These are phyloP conservation scores for Ceraceosorus bombacis DNA, from an alignment of 1,284 basidiomycete species.

Conservation along the genomic window DNA sequence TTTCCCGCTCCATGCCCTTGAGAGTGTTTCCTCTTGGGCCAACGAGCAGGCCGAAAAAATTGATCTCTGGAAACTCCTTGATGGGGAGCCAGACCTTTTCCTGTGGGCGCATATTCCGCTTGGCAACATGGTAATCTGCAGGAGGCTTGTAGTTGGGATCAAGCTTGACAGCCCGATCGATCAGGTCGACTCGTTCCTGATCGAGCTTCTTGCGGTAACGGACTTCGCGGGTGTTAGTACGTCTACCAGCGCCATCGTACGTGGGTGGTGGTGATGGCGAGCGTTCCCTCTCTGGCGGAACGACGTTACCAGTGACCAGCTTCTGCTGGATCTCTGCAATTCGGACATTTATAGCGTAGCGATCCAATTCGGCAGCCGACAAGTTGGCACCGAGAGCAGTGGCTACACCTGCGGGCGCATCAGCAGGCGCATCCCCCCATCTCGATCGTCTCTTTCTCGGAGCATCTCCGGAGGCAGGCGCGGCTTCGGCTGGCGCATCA, in stretches of 20 bases:
- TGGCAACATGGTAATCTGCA: conserved; percentile 73
- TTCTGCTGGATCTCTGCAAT: conserved; percentile 96
- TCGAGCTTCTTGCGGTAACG: conserved; percentile 96
- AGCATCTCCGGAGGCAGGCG: conserved; percentile 6
- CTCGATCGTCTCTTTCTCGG: conserved; percentile 44
- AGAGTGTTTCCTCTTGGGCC: conserved; percentile 96
- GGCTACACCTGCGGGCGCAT: conserved; percentile 27
- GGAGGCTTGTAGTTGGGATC: conserved; percentile 96
- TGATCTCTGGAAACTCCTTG: conserved; percentile 99
- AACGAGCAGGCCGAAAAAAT: conserved; percentile 96
- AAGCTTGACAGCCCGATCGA: conserved; percentile 91
- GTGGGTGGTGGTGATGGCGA: conserved; percentile 93
- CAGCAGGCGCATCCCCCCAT: conserved; percentile 41
- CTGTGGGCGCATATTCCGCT: conserved; percentile 65
- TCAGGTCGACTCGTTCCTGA: conserved; percentile 85
- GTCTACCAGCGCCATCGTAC: conserved; percentile 90
- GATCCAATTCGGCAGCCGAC: conserved; percentile 38
- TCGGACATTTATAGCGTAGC: conserved; percentile 51
- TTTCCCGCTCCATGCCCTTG: conserved; percentile 98
- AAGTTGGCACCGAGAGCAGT: conserved; percentile 42
- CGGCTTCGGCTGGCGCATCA: neutral
- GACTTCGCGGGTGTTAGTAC: conserved; percentile 96
- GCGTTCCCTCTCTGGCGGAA: conserved; percentile 88
- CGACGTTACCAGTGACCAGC: conserved; percentile 82
- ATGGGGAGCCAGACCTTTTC: conserved; percentile 99